These are phyloP conservation scores for Protomyces gravidus DNA, from an alignment of 1,139 yeast genomes.

Conservation along the genomic window DNA sequence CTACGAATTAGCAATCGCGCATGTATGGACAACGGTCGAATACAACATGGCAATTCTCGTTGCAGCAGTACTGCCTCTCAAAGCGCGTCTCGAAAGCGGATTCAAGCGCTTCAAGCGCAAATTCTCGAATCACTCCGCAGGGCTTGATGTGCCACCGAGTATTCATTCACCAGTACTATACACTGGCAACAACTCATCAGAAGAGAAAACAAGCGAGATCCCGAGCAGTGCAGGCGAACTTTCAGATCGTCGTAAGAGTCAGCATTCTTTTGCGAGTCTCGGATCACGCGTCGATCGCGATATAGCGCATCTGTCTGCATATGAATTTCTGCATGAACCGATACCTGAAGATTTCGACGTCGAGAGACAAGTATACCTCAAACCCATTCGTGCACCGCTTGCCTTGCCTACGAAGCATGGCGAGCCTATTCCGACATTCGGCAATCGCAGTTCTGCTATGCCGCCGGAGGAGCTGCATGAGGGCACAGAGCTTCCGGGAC, in stretches of 20 bases:
- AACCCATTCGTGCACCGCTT: not conserved
- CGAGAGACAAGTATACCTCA: not conserved
- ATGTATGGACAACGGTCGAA: slow-evolving; percentile 18
- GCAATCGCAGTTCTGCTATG: not conserved
- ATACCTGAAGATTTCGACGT: not conserved
- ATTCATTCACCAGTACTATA: not conserved
- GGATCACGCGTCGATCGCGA: not conserved
- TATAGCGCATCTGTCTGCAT: not conserved
- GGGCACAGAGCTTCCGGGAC: not conserved
- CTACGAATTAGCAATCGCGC: slow-evolving; percentile 14
- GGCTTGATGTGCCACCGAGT: not conserved
- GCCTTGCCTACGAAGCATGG: not conserved
- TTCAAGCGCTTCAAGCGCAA: slow-evolving; percentile 19
- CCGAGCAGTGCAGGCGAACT: not conserved
- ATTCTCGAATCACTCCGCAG: not conserved
- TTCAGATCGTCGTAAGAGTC: not conserved
- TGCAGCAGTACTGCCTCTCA: slow-evolving; percentile 20
- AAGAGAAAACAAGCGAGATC: not conserved
- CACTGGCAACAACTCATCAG: not conserved
- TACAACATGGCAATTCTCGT: slow-evolving; percentile 22
- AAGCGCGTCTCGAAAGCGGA: slow-evolving; percentile 10
- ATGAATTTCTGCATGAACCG: not conserved
- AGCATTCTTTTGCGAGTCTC: not conserved
- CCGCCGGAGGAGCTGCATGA: not conserved
- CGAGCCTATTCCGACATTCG: not conserved